These are phyloP conservation scores for Venturia carpophila DNA, from an alignment of 2,329 filamentous ascomycete genomes.

Conservation along the genomic window DNA sequence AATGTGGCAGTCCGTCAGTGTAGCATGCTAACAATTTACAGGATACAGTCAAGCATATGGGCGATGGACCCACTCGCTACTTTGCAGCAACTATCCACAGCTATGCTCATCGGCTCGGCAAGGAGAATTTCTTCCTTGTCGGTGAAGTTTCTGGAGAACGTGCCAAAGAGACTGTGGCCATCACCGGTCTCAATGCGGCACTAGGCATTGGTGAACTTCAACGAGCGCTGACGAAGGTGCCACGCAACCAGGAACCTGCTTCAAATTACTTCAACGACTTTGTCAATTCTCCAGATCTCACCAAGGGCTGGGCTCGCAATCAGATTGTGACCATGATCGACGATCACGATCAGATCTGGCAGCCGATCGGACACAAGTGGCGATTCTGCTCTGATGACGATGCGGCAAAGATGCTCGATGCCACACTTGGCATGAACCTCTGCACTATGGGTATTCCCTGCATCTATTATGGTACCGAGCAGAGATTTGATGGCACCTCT, in stretches of 20 bases:
- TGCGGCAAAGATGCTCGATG: constrained; percentile 20
- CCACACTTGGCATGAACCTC: constrained; percentile 23
- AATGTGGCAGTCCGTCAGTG: not conserved
- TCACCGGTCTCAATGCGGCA: constrained; percentile 23
- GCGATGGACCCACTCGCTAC: constrained; percentile 23
- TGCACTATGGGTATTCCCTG: constrained; percentile 25
- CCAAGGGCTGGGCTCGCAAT: constrained; percentile 23
- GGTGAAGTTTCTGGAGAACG: constrained; percentile 23
- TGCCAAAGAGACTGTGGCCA: constrained; percentile 23
- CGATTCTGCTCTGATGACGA: constrained; percentile 22
- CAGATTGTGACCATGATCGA: constrained; percentile 25
- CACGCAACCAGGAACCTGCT: constrained; percentile 11
- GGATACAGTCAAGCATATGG: constrained; percentile 26
- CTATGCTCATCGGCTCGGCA: constrained; percentile 21
- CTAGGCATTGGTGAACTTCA: constrained; percentile 24
- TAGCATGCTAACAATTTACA: not conserved
- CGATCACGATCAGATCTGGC: constrained; percentile 21
- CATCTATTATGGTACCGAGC: constrained; percentile 26
- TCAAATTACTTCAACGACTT: constrained; percentile 24
- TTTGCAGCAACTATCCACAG: constrained; percentile 23
- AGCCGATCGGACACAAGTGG: constrained; percentile 20
- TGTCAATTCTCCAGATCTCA: constrained; percentile 20
- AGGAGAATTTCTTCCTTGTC: constrained; percentile 24
- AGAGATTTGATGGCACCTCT: constrained; percentile 23
- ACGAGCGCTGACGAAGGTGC: constrained; percentile 22